Base-by-base conservation (phyloP, 2,329 filamentous ascomycete genomes). In the Salinomyces thailandicus region DNA sequence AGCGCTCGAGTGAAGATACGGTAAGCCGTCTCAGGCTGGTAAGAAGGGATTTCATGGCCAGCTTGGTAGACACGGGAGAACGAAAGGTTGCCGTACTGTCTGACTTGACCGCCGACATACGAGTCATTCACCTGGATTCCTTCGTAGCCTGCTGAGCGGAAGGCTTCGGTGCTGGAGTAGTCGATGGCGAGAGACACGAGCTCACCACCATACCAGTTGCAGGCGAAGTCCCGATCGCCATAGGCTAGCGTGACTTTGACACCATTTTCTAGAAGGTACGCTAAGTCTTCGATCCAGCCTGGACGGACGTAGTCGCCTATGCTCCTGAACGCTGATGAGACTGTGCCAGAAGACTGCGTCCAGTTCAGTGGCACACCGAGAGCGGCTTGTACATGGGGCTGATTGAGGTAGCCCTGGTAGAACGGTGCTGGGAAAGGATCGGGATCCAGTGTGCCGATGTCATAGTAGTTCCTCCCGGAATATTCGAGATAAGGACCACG, bases 281-380 rank as follows among this genome's bases (percentile, higher is more conserved):
- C 58, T 8, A 64, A 39, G 39, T 66, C 61, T 16, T 52, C 45
- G 14, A 58, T 62, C 49, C 77, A 71, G 45, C 73, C 73, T 12
- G 72, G 71, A 49, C 77, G 79, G 35, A 77, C 71, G 44, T 75
- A 76, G 54, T 83, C 79, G 26, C 71, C 41, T 13, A 33, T 37
- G 7, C 5, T 7, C 8, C 12, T 12, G 17, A 40, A 40, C 5
- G 17, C 38, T 27, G 9, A 5, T 4, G 24, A 24, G 18, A 40
- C 33, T 4, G 17, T 15, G 11, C 19, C 24, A 7, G 18, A 32
- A 22, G 19, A 28, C 7, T 33, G 18, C 2, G 72, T 72, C 60
- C 67, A 78, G 53, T 79, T 79, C 14, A 78, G 0, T 67, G 69
- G 2, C 4, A 74, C 69, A 2, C 75, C 76, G 1, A 80, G 62